A percentile compares a stretch with the other conserved stretches of the same genome.
phyloP scores from a whole-genome alignment of 768 basidiomycete genomes.

The Tubosaeta sp. region DNA sequence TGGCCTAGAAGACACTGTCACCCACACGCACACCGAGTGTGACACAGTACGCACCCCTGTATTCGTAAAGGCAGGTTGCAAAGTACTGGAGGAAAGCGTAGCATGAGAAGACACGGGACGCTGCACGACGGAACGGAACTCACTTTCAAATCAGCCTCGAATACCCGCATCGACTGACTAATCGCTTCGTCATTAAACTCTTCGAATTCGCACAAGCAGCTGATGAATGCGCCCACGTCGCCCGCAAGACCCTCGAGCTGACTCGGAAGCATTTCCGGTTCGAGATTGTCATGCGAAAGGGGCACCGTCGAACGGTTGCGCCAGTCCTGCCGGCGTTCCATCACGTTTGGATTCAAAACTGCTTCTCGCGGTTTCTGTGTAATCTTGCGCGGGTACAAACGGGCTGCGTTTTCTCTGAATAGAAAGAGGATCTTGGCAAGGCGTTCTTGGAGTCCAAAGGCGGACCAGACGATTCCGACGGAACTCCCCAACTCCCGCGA shows the following conservation, averaged over 20 bases:
- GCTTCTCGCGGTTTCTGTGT: slow-evolving; percentile 33
- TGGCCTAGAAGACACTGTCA: slow-evolving; percentile 33
- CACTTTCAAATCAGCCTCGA: slow-evolving; percentile 47
- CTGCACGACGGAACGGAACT: not conserved
- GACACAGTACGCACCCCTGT: slow-evolving; percentile 33
- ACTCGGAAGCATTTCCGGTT: slow-evolving; percentile 43
- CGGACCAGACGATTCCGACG: slow-evolving; percentile 50
- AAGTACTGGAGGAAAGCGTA: slow-evolving; percentile 37
- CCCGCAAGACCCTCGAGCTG: slow-evolving; percentile 42
- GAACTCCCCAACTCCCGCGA: slow-evolving; percentile 53
- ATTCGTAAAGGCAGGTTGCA: slow-evolving; percentile 43
- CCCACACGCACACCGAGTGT: not conserved
- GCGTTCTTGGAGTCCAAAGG: slow-evolving; percentile 45
- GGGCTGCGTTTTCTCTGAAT: slow-evolving; percentile 52
- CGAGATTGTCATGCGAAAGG: slow-evolving; percentile 34
- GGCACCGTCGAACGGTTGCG: slow-evolving; percentile 36
- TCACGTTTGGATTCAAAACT: slow-evolving; percentile 30
- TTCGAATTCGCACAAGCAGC: slow-evolving; percentile 49
- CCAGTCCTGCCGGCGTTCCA: slow-evolving; percentile 27
- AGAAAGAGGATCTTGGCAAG: slow-evolving; percentile 46
- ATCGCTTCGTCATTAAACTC: slow-evolving; percentile 51
- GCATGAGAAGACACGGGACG: not conserved
- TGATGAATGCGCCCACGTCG: slow-evolving; percentile 46
- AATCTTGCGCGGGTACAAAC: slow-evolving; percentile 46
- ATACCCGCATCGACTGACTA: slow-evolving; percentile 41